Evolutionary conservation across 306 rosid genomes (phyloP), one percentile per base, ranked within the genome.

Genomic region (Citrullus mucosospermus): DNA sequence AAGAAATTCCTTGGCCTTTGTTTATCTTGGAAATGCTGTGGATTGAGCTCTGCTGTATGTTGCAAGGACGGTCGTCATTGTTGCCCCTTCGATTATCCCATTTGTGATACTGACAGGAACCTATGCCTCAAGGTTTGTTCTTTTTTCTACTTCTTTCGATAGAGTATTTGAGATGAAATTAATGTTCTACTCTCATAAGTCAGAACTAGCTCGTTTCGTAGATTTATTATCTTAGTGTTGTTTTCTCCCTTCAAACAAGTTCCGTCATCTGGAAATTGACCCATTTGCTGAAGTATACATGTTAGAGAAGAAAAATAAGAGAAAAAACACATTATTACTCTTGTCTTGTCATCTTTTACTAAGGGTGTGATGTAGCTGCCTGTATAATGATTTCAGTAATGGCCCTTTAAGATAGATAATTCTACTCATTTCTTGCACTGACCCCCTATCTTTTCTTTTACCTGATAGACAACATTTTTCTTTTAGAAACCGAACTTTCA

Each of bases 11-110:
- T 92, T 6, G 96, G 98, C 72, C 67, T 92, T 78, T 94, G 98
- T 82, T 61, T 94, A 55, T 84, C 89, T 11, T 92, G 96, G 95
- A 91, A 89, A 80, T 90, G 93, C 80, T 90, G 93, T 48, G 88
- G 82, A 38, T 10, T 86, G 59, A 65, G 30, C 70, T 86, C 96
- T 78, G 98, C 93, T 0, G 87, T 92, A 10, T 90, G 98, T 78
- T 94, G 98, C 78, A 86, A 89, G 81, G 97, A 94, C 77, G 76
- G 73, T 28, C 82, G 78, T 57, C 89, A 91, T 69, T 94, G 97
- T 67, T 94, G 97, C 54, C 98, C 97, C 30, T 87, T 60, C 11
- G 93, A 91, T 84, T 85, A 88, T 81, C 97, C 98, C 55, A 17
- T 95, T 66, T 94, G 96, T 66, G 90, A 90, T 66, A 77, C 85